phyloP scores from a whole-genome alignment of 108 stramenopile genomes.

The Aureococcus anophagefferens region DNA sequence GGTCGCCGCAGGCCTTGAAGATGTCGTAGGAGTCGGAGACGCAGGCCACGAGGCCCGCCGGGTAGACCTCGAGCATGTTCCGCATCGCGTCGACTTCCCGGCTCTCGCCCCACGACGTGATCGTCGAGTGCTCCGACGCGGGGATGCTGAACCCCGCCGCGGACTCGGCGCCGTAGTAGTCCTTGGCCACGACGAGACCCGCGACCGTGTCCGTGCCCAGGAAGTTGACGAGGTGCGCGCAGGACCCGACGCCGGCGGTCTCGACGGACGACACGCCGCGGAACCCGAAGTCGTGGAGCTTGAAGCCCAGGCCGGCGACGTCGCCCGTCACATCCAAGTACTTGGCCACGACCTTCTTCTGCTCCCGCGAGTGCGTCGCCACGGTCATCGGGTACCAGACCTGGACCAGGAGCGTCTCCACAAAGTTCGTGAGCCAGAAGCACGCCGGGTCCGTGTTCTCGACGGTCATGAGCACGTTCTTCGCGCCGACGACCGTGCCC shows the following conservation, averaged over 20 bases:
- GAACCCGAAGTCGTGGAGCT: neutral
- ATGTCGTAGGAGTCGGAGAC: neutral
- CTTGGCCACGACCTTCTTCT: neutral
- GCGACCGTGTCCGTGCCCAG: neutral
- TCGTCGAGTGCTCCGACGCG: neutral
- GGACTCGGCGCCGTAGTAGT: neutral
- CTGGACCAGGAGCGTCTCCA: neutral
- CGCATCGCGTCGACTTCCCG: neutral
- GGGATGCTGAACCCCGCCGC: neutral
- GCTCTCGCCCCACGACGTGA: neutral
- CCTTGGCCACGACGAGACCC: neutral
- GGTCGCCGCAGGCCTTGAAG: neutral
- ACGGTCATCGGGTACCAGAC: neutral
- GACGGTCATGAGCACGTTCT: neutral
- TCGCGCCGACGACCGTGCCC: neutral
- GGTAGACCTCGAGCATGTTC: neutral
- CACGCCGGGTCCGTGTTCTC: neutral
- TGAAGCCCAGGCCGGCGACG: neutral
- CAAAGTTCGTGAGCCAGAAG: neutral
- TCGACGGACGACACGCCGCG: neutral
- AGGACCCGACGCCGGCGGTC: neutral
- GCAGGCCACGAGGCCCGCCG: neutral
- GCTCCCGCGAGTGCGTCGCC: neutral
- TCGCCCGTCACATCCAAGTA: neutral
- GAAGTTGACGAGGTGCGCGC: neutral